Base-by-base conservation (phyloP, 192 early-diverging fungal species). In the Dimargaris cristalligena region DNA sequence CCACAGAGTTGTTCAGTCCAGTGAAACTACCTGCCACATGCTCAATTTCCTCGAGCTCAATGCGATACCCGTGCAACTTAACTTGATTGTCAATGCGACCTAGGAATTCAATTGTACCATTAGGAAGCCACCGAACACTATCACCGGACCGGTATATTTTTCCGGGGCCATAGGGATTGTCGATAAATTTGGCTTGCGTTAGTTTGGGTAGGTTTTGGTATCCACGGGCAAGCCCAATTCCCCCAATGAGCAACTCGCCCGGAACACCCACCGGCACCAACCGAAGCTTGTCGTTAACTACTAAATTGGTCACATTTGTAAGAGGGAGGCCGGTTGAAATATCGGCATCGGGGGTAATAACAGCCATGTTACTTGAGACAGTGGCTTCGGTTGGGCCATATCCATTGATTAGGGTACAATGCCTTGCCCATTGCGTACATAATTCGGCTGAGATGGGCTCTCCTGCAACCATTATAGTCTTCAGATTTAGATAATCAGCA, bases 131-230 rank as follows among this genome's bases (percentile, higher is more conserved):
- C 13, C 48, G 33, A 0, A 29, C 65, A 3, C 63, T 49, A 29
- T 71, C 70, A 22, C 70, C 70, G 16, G 70, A 55, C 45, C 34
- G 63, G 54, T 67, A 71, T 55, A 71, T 60, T 3, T 62, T 25
- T 20, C 29, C 61, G 8, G 16, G 25, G 25, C 28, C 41, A 41
- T 69, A 73, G 11, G 69, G 69, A 51, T 73, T 66, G 18, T 47
- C 60, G 34, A 73, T 41, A 25, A 73, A 73, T 23, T 51, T 50
- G 50, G 65, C 50, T 0, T 44, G 34, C 13, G 60, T 70, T 22
- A 73, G 44, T 3, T 70, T 64, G 31, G 64, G 65, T 10, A 49
- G 45, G 48, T 70, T 70, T 9, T 64, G 52, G 34, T 73, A 73
- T 0, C 68, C 68, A 20, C 56, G 47, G 20, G 67, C 71, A n/a